phyloP scores from a whole-genome alignment of 805 yeast genomes.

The Candida mattraensis region DNA sequence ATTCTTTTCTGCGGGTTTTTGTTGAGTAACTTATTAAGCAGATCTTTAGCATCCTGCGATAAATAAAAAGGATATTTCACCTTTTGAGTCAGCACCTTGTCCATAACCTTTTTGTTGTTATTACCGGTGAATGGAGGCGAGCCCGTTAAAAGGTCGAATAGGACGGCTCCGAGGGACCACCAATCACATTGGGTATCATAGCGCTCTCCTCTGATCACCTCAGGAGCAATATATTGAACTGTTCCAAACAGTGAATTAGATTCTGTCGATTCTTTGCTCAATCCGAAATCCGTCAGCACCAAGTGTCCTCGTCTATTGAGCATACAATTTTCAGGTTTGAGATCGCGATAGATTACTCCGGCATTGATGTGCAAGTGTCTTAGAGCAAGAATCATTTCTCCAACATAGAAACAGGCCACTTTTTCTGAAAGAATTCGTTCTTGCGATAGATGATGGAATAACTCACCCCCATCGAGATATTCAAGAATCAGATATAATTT shows the following conservation, averaged over 20 bases:
- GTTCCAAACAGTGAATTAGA: conserved; percentile 70
- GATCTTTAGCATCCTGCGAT: conserved; percentile 77
- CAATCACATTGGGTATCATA: conserved; percentile 84
- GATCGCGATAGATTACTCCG: conserved; percentile 84
- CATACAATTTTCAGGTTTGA: conserved; percentile 88
- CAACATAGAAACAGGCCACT: conserved; percentile 73
- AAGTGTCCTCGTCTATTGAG: conserved; percentile 76
- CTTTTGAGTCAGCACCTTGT: conserved; percentile 69
- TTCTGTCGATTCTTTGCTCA: conserved; percentile 49
- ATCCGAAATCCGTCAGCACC: conserved; percentile 83
- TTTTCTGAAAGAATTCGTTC: conserved; percentile 53
- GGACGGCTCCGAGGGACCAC: conserved; percentile 88
- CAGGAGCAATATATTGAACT: conserved; percentile 90
- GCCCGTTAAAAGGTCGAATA: conserved; percentile 79
- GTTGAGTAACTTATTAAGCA: conserved; percentile 61
- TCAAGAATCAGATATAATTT: conserved; percentile 76
- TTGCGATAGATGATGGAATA: conserved; percentile 61
- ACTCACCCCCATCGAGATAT: conserved; percentile 87
- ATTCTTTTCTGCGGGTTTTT: conserved; percentile 69
- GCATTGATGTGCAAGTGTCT: conserved; percentile 65
- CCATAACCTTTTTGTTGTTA: conserved; percentile 71
- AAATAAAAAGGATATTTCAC: conserved; percentile 71
- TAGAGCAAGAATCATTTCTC: conserved; percentile 78
- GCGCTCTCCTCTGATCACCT: conserved; percentile 71
- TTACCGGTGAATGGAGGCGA: conserved; percentile 88